A percentile compares a stretch with the other conserved stretches of the same genome.
Evolutionary conservation across 2,329 filamentous ascomycete genomes (phyloP).

Genomic region (Clarireedia homoeocarpa): DNA sequence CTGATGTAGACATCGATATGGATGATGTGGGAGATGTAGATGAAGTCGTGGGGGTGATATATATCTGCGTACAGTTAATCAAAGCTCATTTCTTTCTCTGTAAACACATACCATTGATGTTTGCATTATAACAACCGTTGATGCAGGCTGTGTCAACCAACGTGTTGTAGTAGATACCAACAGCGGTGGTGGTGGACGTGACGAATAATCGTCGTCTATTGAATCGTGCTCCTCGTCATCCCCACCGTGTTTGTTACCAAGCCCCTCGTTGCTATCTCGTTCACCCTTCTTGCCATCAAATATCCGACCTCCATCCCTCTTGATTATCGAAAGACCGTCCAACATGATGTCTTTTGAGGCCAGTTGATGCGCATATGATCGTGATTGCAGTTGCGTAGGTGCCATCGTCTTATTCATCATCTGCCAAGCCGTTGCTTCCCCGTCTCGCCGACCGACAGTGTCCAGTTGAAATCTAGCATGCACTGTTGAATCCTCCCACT

Average conservation of each 20-base stretch:
- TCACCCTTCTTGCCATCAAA: not conserved
- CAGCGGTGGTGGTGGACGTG: too few species aligned
- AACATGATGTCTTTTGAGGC: constrained; percentile 10
- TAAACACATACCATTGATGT: not conserved
- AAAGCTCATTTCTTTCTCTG: not conserved
- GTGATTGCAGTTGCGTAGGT: constrained; percentile 20
- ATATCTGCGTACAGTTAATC: not conserved
- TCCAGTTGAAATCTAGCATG: constrained; percentile 17
- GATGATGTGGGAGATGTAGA: not conserved
- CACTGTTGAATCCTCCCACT: constrained; percentile 6
- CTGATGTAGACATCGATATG: not conserved
- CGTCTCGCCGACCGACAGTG: constrained; percentile 20
- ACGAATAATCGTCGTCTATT: not conserved
- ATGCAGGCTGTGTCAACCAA: not conserved
- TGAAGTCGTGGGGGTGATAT: not conserved
- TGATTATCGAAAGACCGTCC: not conserved
- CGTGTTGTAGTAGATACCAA: not conserved
- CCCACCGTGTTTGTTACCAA: not conserved
- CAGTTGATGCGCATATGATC: constrained; percentile 12
- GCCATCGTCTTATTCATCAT: constrained; percentile 28
- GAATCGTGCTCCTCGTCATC: not conserved
- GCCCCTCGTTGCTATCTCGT: not conserved
- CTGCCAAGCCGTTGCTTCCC: constrained; percentile 18
- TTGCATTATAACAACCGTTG: not conserved
- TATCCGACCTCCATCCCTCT: constrained; percentile 8